Percentiles rank a stretch among this genome's conserved stretches.
phyloP scores from a whole-genome alignment of 2,329 filamentous ascomycete genomes.

The Akanthomyces lecanii region DNA sequence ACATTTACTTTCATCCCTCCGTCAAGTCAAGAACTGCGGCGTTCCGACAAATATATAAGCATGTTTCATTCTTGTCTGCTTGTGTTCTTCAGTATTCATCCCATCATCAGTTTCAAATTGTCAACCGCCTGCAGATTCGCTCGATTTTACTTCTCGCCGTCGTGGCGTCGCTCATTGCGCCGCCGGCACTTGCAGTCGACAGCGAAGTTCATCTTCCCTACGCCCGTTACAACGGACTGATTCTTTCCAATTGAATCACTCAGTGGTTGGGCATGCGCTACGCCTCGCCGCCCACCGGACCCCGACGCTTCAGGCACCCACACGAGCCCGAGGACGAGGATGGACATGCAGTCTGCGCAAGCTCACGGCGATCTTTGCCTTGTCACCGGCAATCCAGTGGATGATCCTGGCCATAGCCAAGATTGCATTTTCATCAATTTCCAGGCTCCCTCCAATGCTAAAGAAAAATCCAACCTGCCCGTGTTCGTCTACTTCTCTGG shows the following conservation, averaged over 20 bases:
- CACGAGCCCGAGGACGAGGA: too few relatives aligned
- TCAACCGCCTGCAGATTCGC: not conserved
- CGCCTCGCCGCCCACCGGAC: conserved; percentile 63
- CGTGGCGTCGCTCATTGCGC: not conserved
- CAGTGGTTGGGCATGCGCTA: conserved; percentile 74
- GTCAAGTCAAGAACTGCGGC: not conserved
- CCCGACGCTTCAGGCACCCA: conserved; percentile 56
- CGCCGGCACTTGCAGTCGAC: not conserved
- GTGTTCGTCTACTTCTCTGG: too few relatives aligned
- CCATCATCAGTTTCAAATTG: too few relatives aligned
- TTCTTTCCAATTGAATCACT: conserved; percentile 53
- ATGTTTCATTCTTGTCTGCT: not conserved
- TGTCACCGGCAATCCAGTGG: too few relatives aligned
- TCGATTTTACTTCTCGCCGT: not conserved
- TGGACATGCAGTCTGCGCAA: too few relatives aligned
- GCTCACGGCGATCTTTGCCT: too few relatives aligned
- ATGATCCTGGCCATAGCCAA: too few relatives aligned
- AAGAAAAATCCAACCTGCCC: too few relatives aligned
- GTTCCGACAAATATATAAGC: too few relatives aligned
- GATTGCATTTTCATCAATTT: too few relatives aligned
- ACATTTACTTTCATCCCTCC: not conserved
- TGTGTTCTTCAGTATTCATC: not conserved
- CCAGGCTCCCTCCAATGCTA: too few relatives aligned
- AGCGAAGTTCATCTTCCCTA: conserved; percentile 38
- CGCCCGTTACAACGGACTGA: conserved; percentile 57